phyloP scores from a whole-genome alignment of 768 basidiomycete species.

The Tricholoma terreum region DNA sequence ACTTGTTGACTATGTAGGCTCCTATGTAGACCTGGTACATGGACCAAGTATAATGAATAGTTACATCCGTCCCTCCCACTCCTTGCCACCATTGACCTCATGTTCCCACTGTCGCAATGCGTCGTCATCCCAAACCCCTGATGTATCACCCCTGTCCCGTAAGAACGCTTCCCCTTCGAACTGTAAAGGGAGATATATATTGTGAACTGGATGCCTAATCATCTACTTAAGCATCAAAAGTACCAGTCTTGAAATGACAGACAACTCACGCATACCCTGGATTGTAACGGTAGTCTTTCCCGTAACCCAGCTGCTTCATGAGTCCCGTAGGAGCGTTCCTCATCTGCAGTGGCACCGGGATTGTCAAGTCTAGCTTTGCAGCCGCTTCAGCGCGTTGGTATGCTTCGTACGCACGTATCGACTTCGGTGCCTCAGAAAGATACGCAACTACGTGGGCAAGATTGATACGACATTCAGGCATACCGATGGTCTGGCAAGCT shows the following conservation, averaged over 20 bases:
- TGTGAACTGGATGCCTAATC: constrained; percentile 59
- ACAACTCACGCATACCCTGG: constrained; percentile 50
- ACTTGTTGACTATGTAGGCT: too few species aligned
- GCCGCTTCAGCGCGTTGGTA: constrained; percentile 68
- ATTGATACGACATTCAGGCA: constrained; percentile 81
- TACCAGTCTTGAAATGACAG: not conserved
- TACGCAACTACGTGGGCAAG: constrained; percentile 76
- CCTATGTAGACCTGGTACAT: too few species aligned
- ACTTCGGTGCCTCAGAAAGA: constrained; percentile 81
- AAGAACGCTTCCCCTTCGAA: constrained; percentile 44
- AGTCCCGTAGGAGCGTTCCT: constrained; percentile 75
- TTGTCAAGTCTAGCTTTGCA: constrained; percentile 47
- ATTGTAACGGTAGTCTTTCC: constrained; percentile 61
- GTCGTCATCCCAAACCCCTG: constrained; percentile 56
- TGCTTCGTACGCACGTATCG: constrained; percentile 74
- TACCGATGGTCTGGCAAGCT: constrained; percentile 69
- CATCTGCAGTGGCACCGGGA: constrained; percentile 67
- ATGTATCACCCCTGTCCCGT: constrained; percentile 38
- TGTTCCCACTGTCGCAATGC: constrained; percentile 54
- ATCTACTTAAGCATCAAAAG: not conserved
- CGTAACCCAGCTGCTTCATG: constrained; percentile 70
- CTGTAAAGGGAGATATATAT: constrained; percentile 57
- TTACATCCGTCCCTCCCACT: constrained; percentile 47
- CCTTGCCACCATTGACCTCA: constrained; percentile 43
- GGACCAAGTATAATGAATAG: too few species aligned